These are phyloP conservation scores for Thermothelomyces thermophilus DNA, from an alignment of 2,329 filamentous ascomycete species.

Conservation along the genomic window DNA sequence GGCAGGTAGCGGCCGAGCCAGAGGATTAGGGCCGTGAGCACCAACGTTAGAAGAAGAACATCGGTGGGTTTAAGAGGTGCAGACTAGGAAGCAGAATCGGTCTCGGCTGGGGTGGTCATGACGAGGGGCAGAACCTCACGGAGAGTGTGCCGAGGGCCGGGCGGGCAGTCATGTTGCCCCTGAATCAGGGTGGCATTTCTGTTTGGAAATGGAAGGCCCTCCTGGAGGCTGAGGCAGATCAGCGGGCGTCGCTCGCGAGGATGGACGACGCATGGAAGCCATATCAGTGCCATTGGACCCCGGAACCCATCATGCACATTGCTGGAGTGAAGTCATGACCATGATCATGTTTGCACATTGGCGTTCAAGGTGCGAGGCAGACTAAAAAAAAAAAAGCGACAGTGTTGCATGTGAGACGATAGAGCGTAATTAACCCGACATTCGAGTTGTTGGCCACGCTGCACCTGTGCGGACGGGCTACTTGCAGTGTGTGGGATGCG, in stretches of 20 bases:
- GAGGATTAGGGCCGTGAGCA: constrained; percentile 43
- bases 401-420: no score
- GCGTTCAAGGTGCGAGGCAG: no score
- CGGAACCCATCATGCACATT: no score
- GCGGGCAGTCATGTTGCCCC: constrained; percentile 62
- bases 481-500: no score
- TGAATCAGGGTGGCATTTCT: constrained; percentile 54
- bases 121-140: constrained; percentile 56
- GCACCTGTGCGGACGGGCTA: no score
- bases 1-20: constrained; percentile 60
- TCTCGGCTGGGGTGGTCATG: constrained; percentile 62
- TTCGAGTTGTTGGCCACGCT: no score
- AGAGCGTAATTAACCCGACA: no score
- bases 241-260: constrained; percentile 28
- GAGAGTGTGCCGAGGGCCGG: constrained; percentile 60
- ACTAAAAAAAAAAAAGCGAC: no score
- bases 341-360: no score
- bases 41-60: no score
- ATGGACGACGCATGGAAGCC: neutral
- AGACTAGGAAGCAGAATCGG: constrained; percentile 28
- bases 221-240: constrained; percentile 53
- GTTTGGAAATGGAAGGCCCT: constrained; percentile 42
- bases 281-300: no score
- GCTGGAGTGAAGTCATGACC: no score
- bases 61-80: neutral